phyloP scores from a whole-genome alignment of 306 rosid genomes.

The Medicago ruthenica region DNA sequence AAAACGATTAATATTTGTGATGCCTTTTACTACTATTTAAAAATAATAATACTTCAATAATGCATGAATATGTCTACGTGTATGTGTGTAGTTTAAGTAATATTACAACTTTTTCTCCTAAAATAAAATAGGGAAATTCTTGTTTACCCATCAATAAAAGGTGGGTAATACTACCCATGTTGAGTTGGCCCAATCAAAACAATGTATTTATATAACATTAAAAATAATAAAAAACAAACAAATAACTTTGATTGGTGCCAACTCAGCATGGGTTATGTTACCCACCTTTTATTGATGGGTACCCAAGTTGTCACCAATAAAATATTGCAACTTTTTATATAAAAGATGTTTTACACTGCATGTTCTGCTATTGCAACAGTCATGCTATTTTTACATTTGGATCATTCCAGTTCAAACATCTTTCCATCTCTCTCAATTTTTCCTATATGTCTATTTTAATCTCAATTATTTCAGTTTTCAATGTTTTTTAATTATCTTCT shows the following conservation, averaged over 20 bases:
- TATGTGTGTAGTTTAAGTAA: slow-evolving; percentile 8
- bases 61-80: slow-evolving; percentile 20
- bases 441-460: background rate
- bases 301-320: no score
- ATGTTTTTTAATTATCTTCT: no score
- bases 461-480: background rate
- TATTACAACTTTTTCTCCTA: background rate
- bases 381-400: background rate
- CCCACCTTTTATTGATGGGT: no score
- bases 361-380: no score
- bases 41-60: slow-evolving; percentile 27
- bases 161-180: no score
- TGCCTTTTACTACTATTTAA: background rate
- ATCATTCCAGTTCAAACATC: background rate
- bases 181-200: no score
- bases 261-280: no score
- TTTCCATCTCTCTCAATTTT: background rate
- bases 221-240: no score
- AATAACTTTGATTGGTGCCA: no score
- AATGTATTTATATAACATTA: no score
- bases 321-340: background rate
- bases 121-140: no score
- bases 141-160: no score
- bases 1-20: background rate
- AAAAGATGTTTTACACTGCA: background rate